These are phyloP conservation scores for Asterophora parasitica DNA, from an alignment of 768 basidiomycete genomes.

Conservation along the genomic window DNA sequence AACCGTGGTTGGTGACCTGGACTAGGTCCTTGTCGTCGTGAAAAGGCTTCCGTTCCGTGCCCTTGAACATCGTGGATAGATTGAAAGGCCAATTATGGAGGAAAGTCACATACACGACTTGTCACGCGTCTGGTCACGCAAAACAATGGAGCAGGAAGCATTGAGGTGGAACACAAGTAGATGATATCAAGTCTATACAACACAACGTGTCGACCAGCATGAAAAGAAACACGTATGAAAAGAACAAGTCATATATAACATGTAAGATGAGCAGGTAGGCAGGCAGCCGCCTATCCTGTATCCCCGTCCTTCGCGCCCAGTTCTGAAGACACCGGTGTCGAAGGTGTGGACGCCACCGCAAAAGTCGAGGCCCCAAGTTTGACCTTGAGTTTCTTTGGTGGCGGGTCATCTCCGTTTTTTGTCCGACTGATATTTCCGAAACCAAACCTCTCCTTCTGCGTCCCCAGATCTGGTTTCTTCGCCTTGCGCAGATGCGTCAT, in stretches of 20 bases:
- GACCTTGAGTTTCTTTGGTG: slow-evolving; percentile 72
- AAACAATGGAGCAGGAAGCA: not conserved
- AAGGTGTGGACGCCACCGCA: slow-evolving; percentile 32
- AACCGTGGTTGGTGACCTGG: slow-evolving; percentile 27
- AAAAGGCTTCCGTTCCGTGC: slow-evolving; percentile 22
- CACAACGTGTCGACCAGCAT: slow-evolving; percentile 2
- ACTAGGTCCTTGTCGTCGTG: slow-evolving; percentile 18
- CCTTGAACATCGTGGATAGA: slow-evolving; percentile 30
- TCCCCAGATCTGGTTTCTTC: slow-evolving; percentile 49
- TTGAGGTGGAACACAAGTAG: slow-evolving; percentile 1
- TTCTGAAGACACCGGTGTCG: slow-evolving; percentile 51
- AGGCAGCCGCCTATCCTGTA: slow-evolving; percentile 53
- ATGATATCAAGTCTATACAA: slow-evolving; percentile 12
- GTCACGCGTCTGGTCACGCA: slow-evolving; percentile 18
- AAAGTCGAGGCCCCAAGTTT: slow-evolving; percentile 53
- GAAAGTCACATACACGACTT: slow-evolving; percentile 18
- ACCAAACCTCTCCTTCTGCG: slow-evolving; percentile 34
- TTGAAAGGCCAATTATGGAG: not conserved
- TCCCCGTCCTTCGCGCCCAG: slow-evolving; percentile 68
- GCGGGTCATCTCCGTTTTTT: slow-evolving; percentile 49
- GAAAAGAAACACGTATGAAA: not conserved
- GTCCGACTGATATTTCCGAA: slow-evolving; percentile 26
- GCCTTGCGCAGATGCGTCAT: slow-evolving; percentile 59
- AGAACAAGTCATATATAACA: slow-evolving; percentile 1
- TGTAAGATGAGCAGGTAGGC: slow-evolving; percentile 4